These are phyloP conservation scores for Pulveroboletus frians DNA, from an alignment of 768 basidiomycete species.

Conservation along the genomic window DNA sequence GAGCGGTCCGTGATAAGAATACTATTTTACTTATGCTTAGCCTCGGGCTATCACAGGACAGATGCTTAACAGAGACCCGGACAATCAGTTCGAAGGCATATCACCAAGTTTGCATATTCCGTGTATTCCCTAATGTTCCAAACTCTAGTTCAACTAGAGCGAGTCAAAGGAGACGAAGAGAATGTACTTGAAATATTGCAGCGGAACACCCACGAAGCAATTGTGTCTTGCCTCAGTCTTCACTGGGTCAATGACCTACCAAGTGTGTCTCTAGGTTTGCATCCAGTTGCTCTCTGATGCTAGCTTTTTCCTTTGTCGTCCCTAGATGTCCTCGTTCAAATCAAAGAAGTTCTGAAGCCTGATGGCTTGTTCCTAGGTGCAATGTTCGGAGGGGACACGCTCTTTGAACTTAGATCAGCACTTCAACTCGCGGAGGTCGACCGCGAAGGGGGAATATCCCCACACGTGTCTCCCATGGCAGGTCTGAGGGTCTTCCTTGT, in stretches of 20 bases:
- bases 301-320: neutral
- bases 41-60: slow-evolving; percentile 41
- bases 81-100: slow-evolving; percentile 76
- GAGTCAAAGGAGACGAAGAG: slow-evolving; percentile 84
- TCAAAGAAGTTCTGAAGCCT: slow-evolving; percentile 75
- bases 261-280: slow-evolving; percentile 42
- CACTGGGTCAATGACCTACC: slow-evolving; percentile 99
- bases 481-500: slow-evolving; percentile 41
- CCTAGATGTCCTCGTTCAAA: slow-evolving; percentile 78
- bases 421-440: slow-evolving; percentile 93
- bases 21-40: neutral
- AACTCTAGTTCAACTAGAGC: slow-evolving; percentile 63
- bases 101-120: neutral
- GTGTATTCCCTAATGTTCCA: neutral
- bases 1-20: slow-evolving; percentile 52
- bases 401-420: slow-evolving; percentile 93
- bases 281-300: neutral
- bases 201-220: slow-evolving; percentile 79
- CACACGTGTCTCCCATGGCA: slow-evolving; percentile 96
- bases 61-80: slow-evolving; percentile 70
- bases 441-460: slow-evolving; percentile 94
- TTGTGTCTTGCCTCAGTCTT: slow-evolving; percentile 85
- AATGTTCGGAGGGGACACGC: slow-evolving; percentile 91
- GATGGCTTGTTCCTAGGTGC: slow-evolving; percentile 95
- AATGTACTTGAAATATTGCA: slow-evolving; percentile 59